These are phyloP conservation scores for Aspergillus sp. DNA, from an alignment of 2,329 filamentous ascomycete species.

Conservation along the genomic window DNA sequence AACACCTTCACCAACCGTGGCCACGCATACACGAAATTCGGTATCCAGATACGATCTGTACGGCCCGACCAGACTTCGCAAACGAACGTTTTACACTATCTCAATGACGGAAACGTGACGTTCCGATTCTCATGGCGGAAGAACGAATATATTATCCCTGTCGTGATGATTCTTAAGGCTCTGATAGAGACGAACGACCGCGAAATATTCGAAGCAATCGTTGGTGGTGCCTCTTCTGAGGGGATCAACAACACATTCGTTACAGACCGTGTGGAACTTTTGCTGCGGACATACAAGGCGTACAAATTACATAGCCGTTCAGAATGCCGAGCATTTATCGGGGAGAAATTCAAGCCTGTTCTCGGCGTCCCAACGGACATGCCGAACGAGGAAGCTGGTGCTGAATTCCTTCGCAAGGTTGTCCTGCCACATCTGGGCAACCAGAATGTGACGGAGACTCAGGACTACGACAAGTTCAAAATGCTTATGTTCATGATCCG, in stretches of 20 bases:
- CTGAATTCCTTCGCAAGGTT: conserved; percentile 85
- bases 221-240: conserved; percentile 74
- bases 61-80: conserved; percentile 97
- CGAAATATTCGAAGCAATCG: conserved; percentile 91
- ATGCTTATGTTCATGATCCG: conserved; percentile 94
- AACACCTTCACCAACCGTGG: conserved; percentile 88
- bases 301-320: conserved; percentile 80
- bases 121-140: conserved; percentile 98
- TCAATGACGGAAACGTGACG: conserved; percentile 92
- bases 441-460: conserved; percentile 75
- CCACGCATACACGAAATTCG: conserved; percentile 80
- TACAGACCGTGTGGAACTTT: conserved; percentile 87
- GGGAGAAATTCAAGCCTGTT: conserved; percentile 86
- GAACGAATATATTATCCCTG: conserved; percentile 92
- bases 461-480: conserved; percentile 90
- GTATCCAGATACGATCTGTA: conserved; percentile 87
- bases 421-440: conserved; percentile 91
- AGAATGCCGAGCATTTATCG: conserved; percentile 82
- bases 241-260: conserved; percentile 86
- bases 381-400: conserved; percentile 84
- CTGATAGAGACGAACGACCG: conserved; percentile 93
- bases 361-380: conserved; percentile 80
- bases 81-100: conserved; percentile 94
- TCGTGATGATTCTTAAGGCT: conserved; percentile 95
- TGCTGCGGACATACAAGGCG: conserved; percentile 89